Evolutionary conservation across 2,329 filamentous ascomycete genomes (phyloP), one percentile per base, ranked within the genome.

Genomic region (Scopulariopsis brevicaulis): DNA sequence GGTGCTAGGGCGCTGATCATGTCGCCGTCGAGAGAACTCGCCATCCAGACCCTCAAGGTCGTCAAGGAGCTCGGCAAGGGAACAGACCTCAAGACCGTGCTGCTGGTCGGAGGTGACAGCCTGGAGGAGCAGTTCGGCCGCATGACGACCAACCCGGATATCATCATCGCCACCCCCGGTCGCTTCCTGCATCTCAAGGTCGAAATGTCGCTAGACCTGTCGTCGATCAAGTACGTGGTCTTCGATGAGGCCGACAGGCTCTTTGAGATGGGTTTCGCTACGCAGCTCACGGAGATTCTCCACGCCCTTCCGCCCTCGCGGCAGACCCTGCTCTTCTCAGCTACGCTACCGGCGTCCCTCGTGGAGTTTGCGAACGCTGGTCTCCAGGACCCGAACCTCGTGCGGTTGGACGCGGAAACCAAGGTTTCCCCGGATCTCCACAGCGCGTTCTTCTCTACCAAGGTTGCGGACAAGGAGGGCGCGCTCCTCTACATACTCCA

Each of bases 221-320:
- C 87, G 0, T 96, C 90, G 4, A 86, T 99, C 61, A 82, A 84
- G 64, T 99, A 99, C 67, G 90, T 96, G 25, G 94, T 99, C 10
- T 99, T 99, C 63, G 94, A 99, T 69, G 94, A 99, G 71, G 94
- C 94, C 1, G 94, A 99, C 77, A 83, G 94, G 57, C 77, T 99
- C 22, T 99, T 99, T 71, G 94, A 99, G 69, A 96, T 99, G 93
- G 95, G 94, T 65, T 99, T 99, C 69, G 91, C 92, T 4, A 85
- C 89, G 3, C 94, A 99, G 68, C 77, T 99, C 64, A 87, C 89
- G 1, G 94, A 99, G 69, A 97, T 97, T 76, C 75, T 99, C 56
- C 85, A 96, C 67, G 89, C 91, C 0, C 76, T 99, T 18, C 94
- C 95, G 1, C 76, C 83, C 0, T 88, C 86, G 25, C 82, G 95